These are phyloP conservation scores for Malbranchea zuffiana DNA, from an alignment of 2,329 filamentous ascomycete species.

Conservation along the genomic window DNA sequence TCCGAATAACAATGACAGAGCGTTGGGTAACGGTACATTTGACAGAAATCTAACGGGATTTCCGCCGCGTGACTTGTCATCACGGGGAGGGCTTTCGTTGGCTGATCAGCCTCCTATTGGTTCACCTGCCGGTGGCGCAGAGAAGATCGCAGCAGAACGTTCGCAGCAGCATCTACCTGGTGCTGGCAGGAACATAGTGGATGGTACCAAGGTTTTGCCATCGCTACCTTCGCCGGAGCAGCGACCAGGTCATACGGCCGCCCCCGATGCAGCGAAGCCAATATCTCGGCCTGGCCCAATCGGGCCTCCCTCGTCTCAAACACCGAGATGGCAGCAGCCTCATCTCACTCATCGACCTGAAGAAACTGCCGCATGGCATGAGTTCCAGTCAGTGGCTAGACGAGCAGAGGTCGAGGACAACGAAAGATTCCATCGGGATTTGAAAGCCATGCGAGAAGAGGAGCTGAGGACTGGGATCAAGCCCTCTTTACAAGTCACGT, in stretches of 20 bases:
- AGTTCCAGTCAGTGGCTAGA: slow-evolving; percentile 32
- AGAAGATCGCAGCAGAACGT: slow-evolving; percentile 15
- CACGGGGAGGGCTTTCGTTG: slow-evolving; percentile 32
- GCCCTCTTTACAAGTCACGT: slow-evolving; percentile 26
- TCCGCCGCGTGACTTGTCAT: slow-evolving; percentile 33
- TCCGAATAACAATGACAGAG: slow-evolving; percentile 43
- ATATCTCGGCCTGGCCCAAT: slow-evolving; percentile 37
- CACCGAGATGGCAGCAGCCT: slow-evolving; percentile 22
- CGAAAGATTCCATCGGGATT: slow-evolving; percentile 31
- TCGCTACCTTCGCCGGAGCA: slow-evolving; percentile 32
- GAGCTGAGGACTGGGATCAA: slow-evolving; percentile 24
- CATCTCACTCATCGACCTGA: slow-evolving; percentile 20
- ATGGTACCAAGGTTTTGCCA: slow-evolving; percentile 24
- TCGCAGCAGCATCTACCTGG: slow-evolving; percentile 23
- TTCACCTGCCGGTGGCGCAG: slow-evolving; percentile 16
- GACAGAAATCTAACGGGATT: slow-evolving; percentile 43
- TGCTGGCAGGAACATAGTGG: slow-evolving; percentile 24
- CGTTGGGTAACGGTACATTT: slow-evolving; percentile 54
- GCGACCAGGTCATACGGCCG: slow-evolving; percentile 25
- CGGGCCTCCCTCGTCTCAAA: slow-evolving; percentile 31
- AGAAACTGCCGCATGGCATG: slow-evolving; percentile 34
- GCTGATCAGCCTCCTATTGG: slow-evolving; percentile 30
- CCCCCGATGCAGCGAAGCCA: slow-evolving; percentile 31
- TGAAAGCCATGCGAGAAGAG: slow-evolving; percentile 30
- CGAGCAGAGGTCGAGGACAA: slow-evolving; percentile 34